phyloP scores from a whole-genome alignment of 176 grass and related monocot genomes.

The Elymus sibiricus region DNA sequence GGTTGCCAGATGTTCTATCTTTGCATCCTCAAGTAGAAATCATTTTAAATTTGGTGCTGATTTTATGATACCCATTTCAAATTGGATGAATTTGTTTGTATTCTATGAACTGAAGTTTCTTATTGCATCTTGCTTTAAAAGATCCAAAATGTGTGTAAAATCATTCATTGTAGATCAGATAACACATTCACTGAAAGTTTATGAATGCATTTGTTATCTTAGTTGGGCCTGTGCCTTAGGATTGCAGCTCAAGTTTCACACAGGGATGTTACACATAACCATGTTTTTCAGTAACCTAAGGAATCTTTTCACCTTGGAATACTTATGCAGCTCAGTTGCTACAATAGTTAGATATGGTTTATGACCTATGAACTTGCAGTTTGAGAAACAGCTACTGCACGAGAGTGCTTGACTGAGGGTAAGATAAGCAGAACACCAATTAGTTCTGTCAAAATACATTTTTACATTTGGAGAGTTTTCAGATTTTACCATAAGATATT shows the following conservation, averaged over 20 bases:
- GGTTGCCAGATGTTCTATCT: background rate
- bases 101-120: constrained; percentile 9
- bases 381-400: constrained; percentile 8
- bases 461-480: background rate
- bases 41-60: background rate
- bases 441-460: constrained; percentile 11
- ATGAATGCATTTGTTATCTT: constrained; percentile 7
- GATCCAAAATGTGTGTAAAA: background rate
- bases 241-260: background rate
- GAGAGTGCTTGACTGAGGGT: background rate
- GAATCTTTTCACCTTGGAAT: background rate
- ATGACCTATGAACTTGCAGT: background rate
- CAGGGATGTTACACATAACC: background rate
- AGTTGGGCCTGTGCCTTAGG: constrained; percentile 8
- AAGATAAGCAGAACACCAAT: background rate
- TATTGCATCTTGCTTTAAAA: constrained; percentile 3
- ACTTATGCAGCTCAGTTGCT: background rate
- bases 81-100: background rate
- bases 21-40: background rate
- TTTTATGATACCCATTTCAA: constrained; percentile 1
- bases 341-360: background rate
- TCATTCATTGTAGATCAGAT: background rate
- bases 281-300: background rate
- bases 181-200: background rate
- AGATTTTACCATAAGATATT: background rate